A percentile compares a stretch with the other conserved stretches of the same genome.
These are phyloP conservation scores for Ustilago lituana DNA, from an alignment of 1,284 basidiomycete species.

Conservation along the genomic window DNA sequence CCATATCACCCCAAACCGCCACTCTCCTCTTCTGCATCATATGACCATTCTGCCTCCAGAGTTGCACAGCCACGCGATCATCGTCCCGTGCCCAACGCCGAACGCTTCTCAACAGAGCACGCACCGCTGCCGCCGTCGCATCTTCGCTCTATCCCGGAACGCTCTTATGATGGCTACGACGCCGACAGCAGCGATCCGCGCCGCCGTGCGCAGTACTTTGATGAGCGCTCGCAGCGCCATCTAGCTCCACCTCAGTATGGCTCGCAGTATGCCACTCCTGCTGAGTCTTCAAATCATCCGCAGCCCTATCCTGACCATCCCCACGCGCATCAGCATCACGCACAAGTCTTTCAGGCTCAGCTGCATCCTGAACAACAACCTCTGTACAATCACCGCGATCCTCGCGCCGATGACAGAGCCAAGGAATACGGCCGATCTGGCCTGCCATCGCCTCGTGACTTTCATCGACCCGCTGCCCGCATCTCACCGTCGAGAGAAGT, in stretches of 20 bases:
- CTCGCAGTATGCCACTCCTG: neutral
- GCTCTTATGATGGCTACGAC: slow-evolving; percentile 10
- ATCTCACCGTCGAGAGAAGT: slow-evolving; percentile 8
- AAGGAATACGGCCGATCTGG: neutral
- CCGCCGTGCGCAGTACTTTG: slow-evolving; percentile 1
- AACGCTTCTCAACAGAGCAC: neutral
- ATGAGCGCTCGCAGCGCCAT: slow-evolving; percentile 11
- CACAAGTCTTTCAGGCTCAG: neutral
- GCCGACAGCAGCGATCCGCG: neutral
- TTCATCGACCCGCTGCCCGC: neutral
- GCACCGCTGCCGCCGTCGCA: neutral
- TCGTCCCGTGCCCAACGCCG: neutral
- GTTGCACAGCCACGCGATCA: slow-evolving; percentile 5
- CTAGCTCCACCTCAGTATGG: neutral
- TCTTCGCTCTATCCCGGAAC: neutral
- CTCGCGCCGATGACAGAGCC: slow-evolving; percentile 4
- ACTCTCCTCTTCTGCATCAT: neutral
- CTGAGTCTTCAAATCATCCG: neutral
- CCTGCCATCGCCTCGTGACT: slow-evolving; percentile 7
- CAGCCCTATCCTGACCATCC: slow-evolving; percentile 2
- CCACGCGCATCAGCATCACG: neutral
- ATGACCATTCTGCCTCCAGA: neutral
- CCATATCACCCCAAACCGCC: slow-evolving; percentile 1
- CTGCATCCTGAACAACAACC: slow-evolving; percentile 6
- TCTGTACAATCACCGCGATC: neutral